A percentile compares a stretch with the other conserved stretches of the same genome.
phyloP scores from a whole-genome alignment of 2,329 filamentous ascomycete species.

The Diaporthe helianthi region DNA sequence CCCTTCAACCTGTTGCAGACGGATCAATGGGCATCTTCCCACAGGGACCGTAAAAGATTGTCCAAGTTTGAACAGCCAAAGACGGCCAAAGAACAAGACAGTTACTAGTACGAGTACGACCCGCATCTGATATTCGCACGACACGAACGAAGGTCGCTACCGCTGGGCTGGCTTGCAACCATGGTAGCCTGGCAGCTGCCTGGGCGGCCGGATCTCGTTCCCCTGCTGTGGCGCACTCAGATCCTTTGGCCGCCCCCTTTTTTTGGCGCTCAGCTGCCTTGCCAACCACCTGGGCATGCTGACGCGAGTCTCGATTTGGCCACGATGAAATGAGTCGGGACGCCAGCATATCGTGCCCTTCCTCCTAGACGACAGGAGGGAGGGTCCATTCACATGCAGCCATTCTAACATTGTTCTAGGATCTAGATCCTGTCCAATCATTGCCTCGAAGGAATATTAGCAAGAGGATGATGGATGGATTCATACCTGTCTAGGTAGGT shows the following conservation, averaged over 20 bases:
- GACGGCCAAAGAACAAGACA: not conserved
- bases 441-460: not conserved
- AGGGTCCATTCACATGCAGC: too few relatives aligned
- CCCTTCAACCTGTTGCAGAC: too few relatives aligned
- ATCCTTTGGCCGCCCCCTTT: not conserved
- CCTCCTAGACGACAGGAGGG: not conserved
- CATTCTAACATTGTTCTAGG: constrained; percentile 1
- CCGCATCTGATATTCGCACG: not conserved
- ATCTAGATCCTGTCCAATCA: not conserved
- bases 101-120: not conserved
- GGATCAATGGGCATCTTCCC: too few relatives aligned
- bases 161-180: not conserved
- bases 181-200: not conserved
- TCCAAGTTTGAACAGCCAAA: not conserved
- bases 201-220: not conserved
- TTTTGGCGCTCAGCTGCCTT: constrained; percentile 1
- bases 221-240: not conserved
- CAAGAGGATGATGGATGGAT: too few relatives aligned
- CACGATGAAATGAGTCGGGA: constrained; percentile 11
- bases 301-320: constrained; percentile 21
- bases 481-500: too few relatives aligned
- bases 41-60: not conserved
- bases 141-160: not conserved
- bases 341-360: not conserved
- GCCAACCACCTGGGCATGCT: constrained; percentile 1